Conservation (phyloP, 805 yeast species). For the Scheffersomyces coipomensis region DNA sequence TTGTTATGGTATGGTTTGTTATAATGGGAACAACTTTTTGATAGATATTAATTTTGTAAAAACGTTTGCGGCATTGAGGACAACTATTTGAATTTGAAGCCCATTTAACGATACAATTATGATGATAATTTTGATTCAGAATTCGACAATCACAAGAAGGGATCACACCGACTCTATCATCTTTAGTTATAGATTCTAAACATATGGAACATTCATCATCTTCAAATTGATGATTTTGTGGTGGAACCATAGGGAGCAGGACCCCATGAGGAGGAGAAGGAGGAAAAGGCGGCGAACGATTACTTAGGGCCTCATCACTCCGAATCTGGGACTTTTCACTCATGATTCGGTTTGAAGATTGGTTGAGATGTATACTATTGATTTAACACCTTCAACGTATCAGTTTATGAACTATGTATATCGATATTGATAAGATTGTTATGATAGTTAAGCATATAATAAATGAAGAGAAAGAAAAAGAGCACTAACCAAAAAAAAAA, state of each 20-base stretch:
- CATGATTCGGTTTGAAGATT: no score
- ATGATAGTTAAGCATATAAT: no score
- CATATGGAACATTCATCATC: constrained; percentile 59
- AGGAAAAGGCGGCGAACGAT: no score
- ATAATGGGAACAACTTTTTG: constrained; percentile 11
- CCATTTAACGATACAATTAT: constrained; percentile 59
- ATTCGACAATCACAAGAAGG: constrained; percentile 33
- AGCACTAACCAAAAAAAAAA: no score
- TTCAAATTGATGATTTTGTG: background rate
- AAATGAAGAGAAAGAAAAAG: no score
- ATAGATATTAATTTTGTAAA: constrained; percentile 33
- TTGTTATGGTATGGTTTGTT: constrained; percentile 5
- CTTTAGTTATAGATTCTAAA: constrained; percentile 30
- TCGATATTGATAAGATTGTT: no score
- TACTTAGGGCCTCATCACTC: no score
- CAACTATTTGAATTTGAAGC: constrained; percentile 53
- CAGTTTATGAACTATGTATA: no score
- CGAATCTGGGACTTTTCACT: no score
- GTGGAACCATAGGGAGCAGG: background rate
- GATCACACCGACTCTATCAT: constrained; percentile 21
- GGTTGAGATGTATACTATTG: no score
- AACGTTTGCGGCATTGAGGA: constrained; percentile 58
- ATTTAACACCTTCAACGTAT: no score
- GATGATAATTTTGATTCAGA: constrained; percentile 51
- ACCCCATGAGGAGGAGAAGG: background rate